Conservation (phyloP, 1,284 basidiomycete genomes). For the Fomes fomentarius region DNA sequence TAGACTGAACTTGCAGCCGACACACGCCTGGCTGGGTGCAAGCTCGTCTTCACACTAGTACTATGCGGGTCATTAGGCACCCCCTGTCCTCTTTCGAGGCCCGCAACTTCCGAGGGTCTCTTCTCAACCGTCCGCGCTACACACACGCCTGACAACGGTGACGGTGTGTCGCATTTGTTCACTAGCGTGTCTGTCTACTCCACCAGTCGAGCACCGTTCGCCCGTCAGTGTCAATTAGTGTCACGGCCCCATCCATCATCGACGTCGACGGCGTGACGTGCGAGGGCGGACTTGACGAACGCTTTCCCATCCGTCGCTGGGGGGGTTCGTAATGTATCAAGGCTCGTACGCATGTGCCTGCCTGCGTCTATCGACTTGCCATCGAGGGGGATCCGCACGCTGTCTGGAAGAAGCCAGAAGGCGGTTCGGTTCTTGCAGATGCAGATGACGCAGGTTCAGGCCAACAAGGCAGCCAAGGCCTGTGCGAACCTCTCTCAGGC, state of each 20-base stretch:
- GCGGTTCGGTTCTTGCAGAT: not conserved
- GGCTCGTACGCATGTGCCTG: not conserved
- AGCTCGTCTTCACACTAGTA: too few species aligned
- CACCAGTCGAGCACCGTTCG: not conserved
- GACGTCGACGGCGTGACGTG: too few species aligned
- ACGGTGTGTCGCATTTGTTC: not conserved
- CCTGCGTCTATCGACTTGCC: constrained; percentile 11
- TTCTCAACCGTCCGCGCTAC: not conserved
- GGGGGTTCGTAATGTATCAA: not conserved
- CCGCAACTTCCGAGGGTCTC: not conserved
- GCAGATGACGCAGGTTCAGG: constrained; percentile 15
- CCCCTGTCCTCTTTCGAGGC: not conserved
- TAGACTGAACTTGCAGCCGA: not conserved
- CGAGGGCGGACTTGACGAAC: too few species aligned
- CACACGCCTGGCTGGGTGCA: too few species aligned
- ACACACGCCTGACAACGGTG: not conserved
- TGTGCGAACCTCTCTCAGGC: not conserved
- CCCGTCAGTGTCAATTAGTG: constrained; percentile 1
- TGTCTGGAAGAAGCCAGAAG: too few species aligned
- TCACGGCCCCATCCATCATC: too few species aligned
- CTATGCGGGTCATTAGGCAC: too few species aligned
- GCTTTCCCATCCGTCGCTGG: not conserved
- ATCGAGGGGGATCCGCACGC: constrained; percentile 15
- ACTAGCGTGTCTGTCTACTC: not conserved
- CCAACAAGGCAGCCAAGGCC: not conserved